These are phyloP conservation scores for Aureobasidium uvarum DNA, from an alignment of 2,329 filamentous ascomycete species.

Conservation along the genomic window DNA sequence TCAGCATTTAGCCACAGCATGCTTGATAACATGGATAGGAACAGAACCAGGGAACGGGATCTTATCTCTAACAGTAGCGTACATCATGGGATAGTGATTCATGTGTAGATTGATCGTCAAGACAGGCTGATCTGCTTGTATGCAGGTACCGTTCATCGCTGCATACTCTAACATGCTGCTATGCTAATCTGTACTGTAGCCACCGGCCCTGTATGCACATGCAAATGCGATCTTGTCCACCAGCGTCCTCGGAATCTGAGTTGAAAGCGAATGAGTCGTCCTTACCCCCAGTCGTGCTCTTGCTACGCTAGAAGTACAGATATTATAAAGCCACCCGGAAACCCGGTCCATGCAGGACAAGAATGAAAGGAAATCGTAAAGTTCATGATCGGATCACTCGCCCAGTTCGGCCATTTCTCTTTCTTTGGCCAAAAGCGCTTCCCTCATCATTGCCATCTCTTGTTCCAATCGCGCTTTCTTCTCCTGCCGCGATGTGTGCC, in stretches of 20 bases:
- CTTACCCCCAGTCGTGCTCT: not conserved
- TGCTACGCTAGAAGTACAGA: conserved; percentile 10
- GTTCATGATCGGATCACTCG: conserved; percentile 11
- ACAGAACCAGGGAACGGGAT: not conserved
- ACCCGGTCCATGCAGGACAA: not conserved
- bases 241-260: not conserved
- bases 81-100: not conserved
- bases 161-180: conserved; percentile 1
- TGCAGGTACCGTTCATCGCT: not conserved
- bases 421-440: conserved; percentile 70
- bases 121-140: not conserved
- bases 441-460: conserved; percentile 74
- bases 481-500: conserved; percentile 47
- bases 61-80: conserved; percentile 5
- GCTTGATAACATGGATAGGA: not conserved
- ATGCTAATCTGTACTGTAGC: not conserved
- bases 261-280: not conserved
- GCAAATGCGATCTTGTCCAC: not conserved
- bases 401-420: conserved; percentile 59
- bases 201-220: not conserved
- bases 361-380: conserved; percentile 4
- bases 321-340: not conserved
- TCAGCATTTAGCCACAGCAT: not conserved
- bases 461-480: conserved; percentile 64
- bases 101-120: not conserved